Evolutionary conservation across 2,329 filamentous ascomycete genomes (phyloP).

Genomic region (Cadophora luteo-olivacea): DNA sequence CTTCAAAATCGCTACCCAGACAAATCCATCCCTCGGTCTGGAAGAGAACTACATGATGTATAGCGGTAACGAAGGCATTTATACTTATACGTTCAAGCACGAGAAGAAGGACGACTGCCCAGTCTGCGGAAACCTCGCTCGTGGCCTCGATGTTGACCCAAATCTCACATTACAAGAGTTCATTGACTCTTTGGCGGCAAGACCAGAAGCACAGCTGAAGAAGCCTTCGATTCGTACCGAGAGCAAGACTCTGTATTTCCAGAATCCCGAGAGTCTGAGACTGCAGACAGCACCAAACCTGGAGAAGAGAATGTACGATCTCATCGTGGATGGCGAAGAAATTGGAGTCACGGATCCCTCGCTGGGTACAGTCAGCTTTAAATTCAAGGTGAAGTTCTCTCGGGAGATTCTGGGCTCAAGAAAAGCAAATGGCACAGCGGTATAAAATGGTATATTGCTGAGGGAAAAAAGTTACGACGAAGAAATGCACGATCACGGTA

Average conservation of each 20-base stretch:
- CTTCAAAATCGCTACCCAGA: conserved; percentile 86
- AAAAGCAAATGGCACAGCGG: conserved; percentile 10
- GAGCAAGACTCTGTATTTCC: conserved; percentile 89
- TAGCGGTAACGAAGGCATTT: conserved; percentile 92
- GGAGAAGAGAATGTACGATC: conserved; percentile 74
- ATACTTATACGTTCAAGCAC: conserved; percentile 96
- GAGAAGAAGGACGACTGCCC: conserved; percentile 95
- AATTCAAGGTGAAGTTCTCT: conserved; percentile 43
- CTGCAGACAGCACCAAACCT: conserved; percentile 86
- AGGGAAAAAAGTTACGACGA: not conserved
- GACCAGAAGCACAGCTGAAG: conserved; percentile 91
- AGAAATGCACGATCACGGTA: conserved; percentile 9
- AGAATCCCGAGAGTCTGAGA: conserved; percentile 80
- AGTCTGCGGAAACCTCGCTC: conserved; percentile 85
- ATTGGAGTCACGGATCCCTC: conserved; percentile 93
- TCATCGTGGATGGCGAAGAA: conserved; percentile 84
- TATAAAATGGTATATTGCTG: not conserved
- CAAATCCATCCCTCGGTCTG: conserved; percentile 79
- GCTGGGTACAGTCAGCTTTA: conserved; percentile 60
- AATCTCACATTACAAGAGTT: conserved; percentile 81
- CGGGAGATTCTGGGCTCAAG: conserved; percentile 23
- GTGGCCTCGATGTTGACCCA: conserved; percentile 74
- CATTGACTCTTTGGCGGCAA: conserved; percentile 80
- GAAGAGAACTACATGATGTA: conserved; percentile 99
- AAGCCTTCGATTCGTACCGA: conserved; percentile 85